Base-by-base conservation (phyloP, 805 yeast species). In the Wickerhamiella australiensis region DNA sequence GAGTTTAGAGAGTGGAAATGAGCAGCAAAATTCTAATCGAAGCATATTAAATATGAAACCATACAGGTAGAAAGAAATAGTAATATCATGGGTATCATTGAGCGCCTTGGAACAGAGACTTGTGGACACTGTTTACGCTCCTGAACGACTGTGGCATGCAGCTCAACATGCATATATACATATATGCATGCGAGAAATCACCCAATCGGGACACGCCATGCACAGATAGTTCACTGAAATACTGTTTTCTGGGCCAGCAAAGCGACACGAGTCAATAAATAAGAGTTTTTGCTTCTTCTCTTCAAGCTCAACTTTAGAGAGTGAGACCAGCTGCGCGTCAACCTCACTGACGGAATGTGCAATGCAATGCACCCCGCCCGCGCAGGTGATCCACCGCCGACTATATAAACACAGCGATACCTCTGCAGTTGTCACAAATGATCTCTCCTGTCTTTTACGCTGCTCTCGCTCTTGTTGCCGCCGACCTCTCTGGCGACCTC, bases 401-500 rank as follows among this genome's bases (percentile, higher is more conserved):
- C 26, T 37, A 37, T 37, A 37, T 8, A 37, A 22, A 6, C 26
- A 5, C 21, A 20, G 9, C 15, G 12, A 7, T 15, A 4, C 17
- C 9, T 37, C 8, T 22, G 25, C 29, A 12, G 11, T 6, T 20
- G 5, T 20, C 44, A 41, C 33, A 41, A 38, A 41, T 41, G 44
- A 25, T 25, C 44, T 44, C 38, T 21, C 38, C 41, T 25, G 33
- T 44, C 29, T 23, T 42, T 42, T 12, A 38, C 27, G 23, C 38
- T 36, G 50, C 50, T 15, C 29, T 41, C 11, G 35, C 42, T 18
- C 33, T 46, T 5, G 45, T 31, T 37, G 41, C 41, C 20, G 50
- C 50, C 41, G 50, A 47, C 50, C 40, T 47, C 18, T 15, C 20
- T 21, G 50, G 41, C 33, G 46, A 40, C 41, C 33, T 33, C 15